Evolutionary conservation across 164 flowering plant genomes (phyloP), one percentile per base, ranked within the genome.

Genomic region (Vitis labrusca): DNA sequence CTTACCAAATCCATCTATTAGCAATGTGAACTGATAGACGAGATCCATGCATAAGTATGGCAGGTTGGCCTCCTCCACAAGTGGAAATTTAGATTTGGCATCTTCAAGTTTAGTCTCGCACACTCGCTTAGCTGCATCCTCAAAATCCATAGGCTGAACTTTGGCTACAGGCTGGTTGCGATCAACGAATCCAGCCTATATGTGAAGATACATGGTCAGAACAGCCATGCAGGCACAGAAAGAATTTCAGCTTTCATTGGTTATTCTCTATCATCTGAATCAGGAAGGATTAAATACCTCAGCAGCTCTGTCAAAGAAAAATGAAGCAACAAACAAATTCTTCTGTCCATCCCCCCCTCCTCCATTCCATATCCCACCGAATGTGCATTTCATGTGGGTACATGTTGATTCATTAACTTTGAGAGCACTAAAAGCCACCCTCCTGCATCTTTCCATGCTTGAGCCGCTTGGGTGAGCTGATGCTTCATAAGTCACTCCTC

Each of bases 341-440:
- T 87, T 91, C 77, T 89, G 97, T 58, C 98, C 98, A 80, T 89
- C 98, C 19, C 99, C 99, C 16, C 98, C 98, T 50, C 98, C 99
- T 50, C 99, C 99, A 77, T 96, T 93, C 99, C 99, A 96, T 27
- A 93, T 75, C 23, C 98, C 99, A 70, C 95, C 97, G 77, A 96
- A 96, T 23, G 97, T 93, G 78, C 99, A 96, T 75, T 90, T 91
- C 99, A 92, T 89, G 79, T 93, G 93, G 29, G 94, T 83, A 56
- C 99, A 96, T 57, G 91, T 77, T 54, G 96, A 71, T 63, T 90
- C 92, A 64, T 91, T 91, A 48, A 80, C 85, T 80, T 83, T 89
- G 51, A 96, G 91, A 67, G 97, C 97, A 73, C 89, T 85, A 6
- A 76, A 6, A 65, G 94, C 90, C 68, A 82, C 74, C 56, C 81